Evolutionary conservation across 306 rosid genomes (phyloP), one percentile per base, ranked within the genome.

Genomic region (Chamaecrista fasciculata): DNA sequence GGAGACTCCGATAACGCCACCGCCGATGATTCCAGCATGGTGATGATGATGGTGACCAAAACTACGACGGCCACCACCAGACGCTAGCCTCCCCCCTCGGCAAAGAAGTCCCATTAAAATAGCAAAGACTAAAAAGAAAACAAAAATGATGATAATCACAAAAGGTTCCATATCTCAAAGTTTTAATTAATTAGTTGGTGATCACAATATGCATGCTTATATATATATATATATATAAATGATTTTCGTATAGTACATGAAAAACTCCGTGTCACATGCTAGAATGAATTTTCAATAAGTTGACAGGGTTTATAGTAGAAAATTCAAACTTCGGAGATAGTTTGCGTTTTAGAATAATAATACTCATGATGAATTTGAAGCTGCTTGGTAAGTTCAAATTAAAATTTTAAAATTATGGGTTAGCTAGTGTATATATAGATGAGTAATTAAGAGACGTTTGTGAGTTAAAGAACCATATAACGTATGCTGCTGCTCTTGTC

Each of bases 101-200:
- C 79, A 56, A 58, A 74, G 16, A 23, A 74, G 29, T 18, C 34
- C 44, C 12, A 63, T 3, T 47, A 69, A 19, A 9, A 2, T 21
- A 36, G 1, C 0, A 1, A 69, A 28, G 28, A 34, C 8, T 11
- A 69, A 15, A 0, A 74, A 0, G 37, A 65, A 55, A 5, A 63
- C 76, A 53, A 11, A 52, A 53, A 12, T 33, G 0, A 74, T 58
- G 70, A 79, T 69, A 57, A 74, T 75, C 11, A 36, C 18, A 20
- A 11, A 43, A 12, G 8, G 76, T 15, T 74, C 52, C 83, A 79
- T 74, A 25, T 73, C 37, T 36, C 0, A n/a, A n/a, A 8, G 24
- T 11, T 3, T 42, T 33, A 33, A 8, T 24, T 7, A 12, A 15
- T 42, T 33, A 33, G 36, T 24, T 7, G 21, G 24, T 16, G n/a